Percentiles rank a stretch among this genome's conserved stretches.
Conservation (phyloP, 2,329 filamentous ascomycete species). For the Leptographium wingfieldii region DNA sequence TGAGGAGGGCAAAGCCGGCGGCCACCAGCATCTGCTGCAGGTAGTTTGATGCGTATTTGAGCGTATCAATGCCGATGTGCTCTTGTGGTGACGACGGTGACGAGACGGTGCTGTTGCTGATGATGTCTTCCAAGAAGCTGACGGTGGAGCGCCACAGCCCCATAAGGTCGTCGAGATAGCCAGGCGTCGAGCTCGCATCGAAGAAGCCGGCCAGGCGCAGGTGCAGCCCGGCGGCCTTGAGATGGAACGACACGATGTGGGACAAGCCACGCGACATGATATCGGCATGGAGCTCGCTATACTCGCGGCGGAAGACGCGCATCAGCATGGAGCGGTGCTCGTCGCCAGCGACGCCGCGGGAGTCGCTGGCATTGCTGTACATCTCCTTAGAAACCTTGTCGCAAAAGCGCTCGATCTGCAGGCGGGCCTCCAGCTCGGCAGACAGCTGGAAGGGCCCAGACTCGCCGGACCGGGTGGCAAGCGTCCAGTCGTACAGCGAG, state of each 20-base stretch:
- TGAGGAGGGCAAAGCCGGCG: slow-evolving; percentile 63
- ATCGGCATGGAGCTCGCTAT: slow-evolving; percentile 48
- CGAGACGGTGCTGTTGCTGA: slow-evolving; percentile 36
- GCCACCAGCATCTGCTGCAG: slow-evolving; percentile 80
- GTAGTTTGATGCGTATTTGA: slow-evolving; percentile 61
- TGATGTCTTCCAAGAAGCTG: slow-evolving; percentile 53
- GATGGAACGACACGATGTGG: slow-evolving; percentile 49
- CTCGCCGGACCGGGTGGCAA: slow-evolving; percentile 47
- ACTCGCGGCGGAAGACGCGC: slow-evolving; percentile 53
- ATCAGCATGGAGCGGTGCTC: slow-evolving; percentile 55
- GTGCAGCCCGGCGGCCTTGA: slow-evolving; percentile 62
- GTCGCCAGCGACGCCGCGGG: slow-evolving; percentile 54
- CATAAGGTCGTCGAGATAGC: slow-evolving; percentile 63
- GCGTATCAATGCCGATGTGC: slow-evolving; percentile 36
- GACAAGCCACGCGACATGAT: slow-evolving; percentile 46
- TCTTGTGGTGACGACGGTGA: slow-evolving; percentile 29
- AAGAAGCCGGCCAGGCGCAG: slow-evolving; percentile 71
- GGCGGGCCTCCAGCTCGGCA: slow-evolving; percentile 51
- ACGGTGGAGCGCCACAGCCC: slow-evolving; percentile 62
- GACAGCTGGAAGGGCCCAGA: slow-evolving; percentile 46
- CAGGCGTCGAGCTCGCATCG: slow-evolving; percentile 58
- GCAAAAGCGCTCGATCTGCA: slow-evolving; percentile 62
- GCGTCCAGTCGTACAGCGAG: slow-evolving; percentile 63
- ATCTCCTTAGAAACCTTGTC: slow-evolving; percentile 69
- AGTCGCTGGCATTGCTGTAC: slow-evolving; percentile 65